Conservation (phyloP, 2,329 filamentous ascomycete genomes). For the Sclerotinia sclerotiorum region DNA sequence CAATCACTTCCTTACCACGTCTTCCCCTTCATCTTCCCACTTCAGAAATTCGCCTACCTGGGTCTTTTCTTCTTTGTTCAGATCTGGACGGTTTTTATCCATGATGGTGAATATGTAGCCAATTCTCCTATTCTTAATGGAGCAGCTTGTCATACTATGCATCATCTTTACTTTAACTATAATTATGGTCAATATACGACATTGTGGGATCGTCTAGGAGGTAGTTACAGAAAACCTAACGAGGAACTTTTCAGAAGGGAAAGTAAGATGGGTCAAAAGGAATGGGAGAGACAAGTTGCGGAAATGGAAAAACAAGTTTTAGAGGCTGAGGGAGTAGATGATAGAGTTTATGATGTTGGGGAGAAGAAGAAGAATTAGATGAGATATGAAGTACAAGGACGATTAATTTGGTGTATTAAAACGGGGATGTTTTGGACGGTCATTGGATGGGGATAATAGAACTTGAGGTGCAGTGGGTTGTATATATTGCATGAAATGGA, state of each 20-base stretch:
- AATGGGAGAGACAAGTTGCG: constrained; percentile 79
- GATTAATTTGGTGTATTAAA: background rate
- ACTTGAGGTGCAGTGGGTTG: background rate
- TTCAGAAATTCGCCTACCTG: constrained; percentile 88
- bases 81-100: constrained; percentile 94
- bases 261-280: constrained; percentile 76
- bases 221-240: constrained; percentile 84
- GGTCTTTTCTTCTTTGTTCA: constrained; percentile 89
- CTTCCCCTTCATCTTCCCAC: constrained; percentile 88
- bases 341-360: constrained; percentile 35
- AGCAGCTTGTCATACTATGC: constrained; percentile 89
- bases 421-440: too few species aligned
- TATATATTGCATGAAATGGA: background rate
- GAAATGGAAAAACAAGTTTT: constrained; percentile 64
- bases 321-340: constrained; percentile 49
- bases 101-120: constrained; percentile 92
- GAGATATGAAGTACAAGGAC: background rate
- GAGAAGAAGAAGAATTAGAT: constrained; percentile 30
- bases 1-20: constrained; percentile 91
- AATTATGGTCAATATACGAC: constrained; percentile 97
- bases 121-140: constrained; percentile 92
- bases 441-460: background rate
- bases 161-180: constrained; percentile 84
- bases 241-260: constrained; percentile 81
- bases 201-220: constrained; percentile 83